Conservation (phyloP, 352 stramenopile species). For the Globisporangium radiosum region DNA sequence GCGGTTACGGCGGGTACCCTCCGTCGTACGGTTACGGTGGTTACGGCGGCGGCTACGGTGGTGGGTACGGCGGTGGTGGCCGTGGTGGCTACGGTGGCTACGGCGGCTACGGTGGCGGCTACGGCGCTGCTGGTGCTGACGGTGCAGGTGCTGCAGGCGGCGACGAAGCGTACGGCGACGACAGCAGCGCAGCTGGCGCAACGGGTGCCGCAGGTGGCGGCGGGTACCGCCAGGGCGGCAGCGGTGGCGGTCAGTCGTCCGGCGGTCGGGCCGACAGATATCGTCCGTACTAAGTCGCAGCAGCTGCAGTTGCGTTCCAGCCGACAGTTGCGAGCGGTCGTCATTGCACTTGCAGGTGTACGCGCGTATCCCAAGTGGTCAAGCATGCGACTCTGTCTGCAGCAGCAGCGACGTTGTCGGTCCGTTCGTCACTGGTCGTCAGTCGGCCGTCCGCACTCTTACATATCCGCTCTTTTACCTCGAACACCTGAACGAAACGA, state of each 20-base stretch:
- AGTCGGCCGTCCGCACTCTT: too few relatives aligned
- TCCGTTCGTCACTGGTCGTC: too few relatives aligned
- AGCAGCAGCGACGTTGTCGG: too few relatives aligned
- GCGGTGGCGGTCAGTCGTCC: constrained; percentile 37
- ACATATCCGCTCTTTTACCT: too few relatives aligned
- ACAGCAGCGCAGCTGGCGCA: constrained; percentile 20
- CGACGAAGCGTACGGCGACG: constrained; percentile 26
- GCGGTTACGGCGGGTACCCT: constrained; percentile 18
- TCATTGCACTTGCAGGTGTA: too few relatives aligned
- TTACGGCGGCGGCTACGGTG: constrained; percentile 14
- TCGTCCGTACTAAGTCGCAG: constrained; percentile 62
- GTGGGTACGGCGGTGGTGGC: constrained; percentile 12
- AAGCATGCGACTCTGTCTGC: too few relatives aligned
- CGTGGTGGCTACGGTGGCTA: constrained; percentile 17
- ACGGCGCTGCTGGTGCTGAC: constrained; percentile 14
- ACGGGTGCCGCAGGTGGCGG: constrained; percentile 18
- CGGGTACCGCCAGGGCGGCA: constrained; percentile 55
- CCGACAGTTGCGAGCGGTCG: too few relatives aligned
- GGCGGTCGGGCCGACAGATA: constrained; percentile 74
- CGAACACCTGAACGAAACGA: too few relatives aligned
- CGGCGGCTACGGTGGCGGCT: constrained; percentile 21
- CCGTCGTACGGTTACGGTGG: neutral
- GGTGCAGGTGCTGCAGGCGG: constrained; percentile 15
- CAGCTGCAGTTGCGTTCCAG: too few relatives aligned
- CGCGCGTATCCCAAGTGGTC: too few relatives aligned